A percentile compares a stretch with the other conserved stretches of the same genome.
These are phyloP conservation scores for Thalassiosira ordinaria DNA, from an alignment of 352 stramenopile species.

Conservation along the genomic window DNA sequence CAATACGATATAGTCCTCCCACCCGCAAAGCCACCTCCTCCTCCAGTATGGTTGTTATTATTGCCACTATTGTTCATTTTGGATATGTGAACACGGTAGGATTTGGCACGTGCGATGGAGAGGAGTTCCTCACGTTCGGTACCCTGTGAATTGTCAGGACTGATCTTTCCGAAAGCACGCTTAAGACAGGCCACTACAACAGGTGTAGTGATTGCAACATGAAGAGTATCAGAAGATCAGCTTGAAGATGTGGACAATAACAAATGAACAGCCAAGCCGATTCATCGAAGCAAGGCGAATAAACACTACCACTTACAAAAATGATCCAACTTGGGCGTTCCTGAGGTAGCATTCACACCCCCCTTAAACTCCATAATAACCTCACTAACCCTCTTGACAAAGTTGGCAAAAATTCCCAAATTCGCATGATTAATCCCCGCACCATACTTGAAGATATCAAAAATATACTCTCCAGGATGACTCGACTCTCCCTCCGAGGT, in stretches of 20 bases:
- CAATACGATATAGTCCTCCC: conserved; percentile 95
- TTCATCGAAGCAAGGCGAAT: too few relatives aligned
- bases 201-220: too few relatives aligned
- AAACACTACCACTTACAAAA: conserved; percentile 79
- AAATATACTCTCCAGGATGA: conserved; percentile 80
- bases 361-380: conserved; percentile 77
- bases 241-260: too few relatives aligned
- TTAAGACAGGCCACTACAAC: conserved; percentile 57
- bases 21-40: conserved; percentile 46
- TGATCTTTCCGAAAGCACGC: conserved; percentile 23
- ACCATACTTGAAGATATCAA: conserved; percentile 89
- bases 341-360: conserved; percentile 23
- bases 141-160: too few relatives aligned
- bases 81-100: conserved; percentile 56
- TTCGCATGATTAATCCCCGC: conserved; percentile 62
- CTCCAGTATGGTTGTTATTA: conserved; percentile 37
- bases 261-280: too few relatives aligned
- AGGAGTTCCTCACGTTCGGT: too few relatives aligned
- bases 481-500: conserved; percentile 25
- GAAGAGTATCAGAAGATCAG: too few relatives aligned
- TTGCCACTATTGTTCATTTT: conserved; percentile 40
- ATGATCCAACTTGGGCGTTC: conserved; percentile 74
- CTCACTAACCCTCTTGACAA: conserved; percentile 74
- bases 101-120: conserved; percentile 49
- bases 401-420: conserved; percentile 68